phyloP scores from a whole-genome alignment of 2,329 filamentous ascomycete genomes.

The Hymenoscyphus scutula region DNA sequence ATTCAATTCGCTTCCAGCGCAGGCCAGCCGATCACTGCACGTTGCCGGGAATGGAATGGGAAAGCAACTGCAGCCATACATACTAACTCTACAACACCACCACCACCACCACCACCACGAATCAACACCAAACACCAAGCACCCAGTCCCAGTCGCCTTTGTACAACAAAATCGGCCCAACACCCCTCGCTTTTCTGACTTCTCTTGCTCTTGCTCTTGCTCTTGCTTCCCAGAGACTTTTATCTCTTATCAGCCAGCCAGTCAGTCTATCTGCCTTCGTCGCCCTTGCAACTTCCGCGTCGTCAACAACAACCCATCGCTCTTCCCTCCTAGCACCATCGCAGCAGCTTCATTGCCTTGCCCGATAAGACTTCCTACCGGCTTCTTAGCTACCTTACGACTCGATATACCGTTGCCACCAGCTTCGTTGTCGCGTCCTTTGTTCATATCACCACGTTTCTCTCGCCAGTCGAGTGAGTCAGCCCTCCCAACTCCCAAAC shows the following conservation, averaged over 20 bases:
- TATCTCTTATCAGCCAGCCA: conserved; percentile 24
- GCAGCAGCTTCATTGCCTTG: conserved; percentile 28
- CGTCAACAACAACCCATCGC: conserved; percentile 19
- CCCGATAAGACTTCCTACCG: conserved; percentile 28
- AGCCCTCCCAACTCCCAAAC: conserved; percentile 18
- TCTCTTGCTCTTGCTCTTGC: conserved; percentile 13
- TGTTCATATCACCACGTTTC: conserved; percentile 31
- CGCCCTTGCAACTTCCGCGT: conserved; percentile 16
- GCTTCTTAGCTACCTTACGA: conserved; percentile 19
- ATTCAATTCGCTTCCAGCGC: background rate
- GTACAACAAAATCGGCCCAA: conserved; percentile 3
- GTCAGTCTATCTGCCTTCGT: conserved; percentile 13
- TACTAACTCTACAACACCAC: background rate
- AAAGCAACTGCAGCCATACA: background rate
- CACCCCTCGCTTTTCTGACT: conserved; percentile 18
- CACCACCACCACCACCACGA: background rate
- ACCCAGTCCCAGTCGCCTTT: background rate
- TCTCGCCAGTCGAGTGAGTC: conserved; percentile 38
- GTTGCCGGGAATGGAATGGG: background rate
- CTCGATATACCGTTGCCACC: conserved; percentile 27
- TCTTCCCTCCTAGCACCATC: conserved; percentile 21
- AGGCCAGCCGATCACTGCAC: background rate
- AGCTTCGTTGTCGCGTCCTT: conserved; percentile 28
- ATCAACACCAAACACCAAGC: background rate
- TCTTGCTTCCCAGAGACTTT: conserved; percentile 24